These are phyloP conservation scores for Trametes sanguinea DNA, from an alignment of 768 basidiomycete species.

Conservation along the genomic window DNA sequence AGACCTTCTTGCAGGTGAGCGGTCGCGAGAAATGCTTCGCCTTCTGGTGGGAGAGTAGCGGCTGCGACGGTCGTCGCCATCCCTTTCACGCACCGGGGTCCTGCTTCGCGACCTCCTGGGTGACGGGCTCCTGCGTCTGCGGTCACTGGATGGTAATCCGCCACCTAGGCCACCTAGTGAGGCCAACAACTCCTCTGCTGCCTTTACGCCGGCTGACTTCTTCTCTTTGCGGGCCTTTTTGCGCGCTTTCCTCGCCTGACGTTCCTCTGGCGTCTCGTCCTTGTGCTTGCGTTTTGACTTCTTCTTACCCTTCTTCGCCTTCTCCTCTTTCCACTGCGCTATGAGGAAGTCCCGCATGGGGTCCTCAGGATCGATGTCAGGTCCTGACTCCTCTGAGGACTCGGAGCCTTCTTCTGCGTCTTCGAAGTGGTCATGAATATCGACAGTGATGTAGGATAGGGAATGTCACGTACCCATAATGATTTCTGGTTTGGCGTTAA, in stretches of 20 bases:
- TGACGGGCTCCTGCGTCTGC: conserved; percentile 11
- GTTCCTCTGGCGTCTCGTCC: conserved; percentile 80
- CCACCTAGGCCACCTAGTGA: conserved; percentile 50
- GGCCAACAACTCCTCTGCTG: conserved; percentile 66
- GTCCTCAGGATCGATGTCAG: conserved; percentile 90
- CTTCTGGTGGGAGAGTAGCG: conserved; percentile 14
- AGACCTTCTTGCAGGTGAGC: conserved; percentile 10
- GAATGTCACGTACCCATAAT: conserved; percentile 45
- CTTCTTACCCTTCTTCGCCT: conserved; percentile 63
- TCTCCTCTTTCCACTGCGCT: conserved; percentile 71
- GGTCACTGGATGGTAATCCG: conserved; percentile 3
- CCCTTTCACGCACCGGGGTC: conserved; percentile 14
- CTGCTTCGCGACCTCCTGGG: conserved; percentile 21
- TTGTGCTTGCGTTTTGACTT: conserved; percentile 70
- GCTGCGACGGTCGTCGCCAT: conserved; percentile 8
- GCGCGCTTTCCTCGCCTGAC: conserved; percentile 69
- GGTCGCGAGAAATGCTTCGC: conserved; percentile 13
- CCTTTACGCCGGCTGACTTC: conserved; percentile 64
- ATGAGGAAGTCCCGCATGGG: conserved; percentile 95
- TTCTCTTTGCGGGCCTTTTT: conserved; percentile 67
- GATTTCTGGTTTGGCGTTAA: conserved; percentile 83
- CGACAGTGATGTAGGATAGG: conserved; percentile 32
- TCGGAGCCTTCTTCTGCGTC: conserved; percentile 61
- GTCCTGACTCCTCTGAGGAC: conserved; percentile 62
- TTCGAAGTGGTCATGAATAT: conserved; percentile 20